Percentiles rank a stretch among this genome's conserved stretches.
Conservation (phyloP, 2,329 filamentous ascomycete species). For the Penicillium brasilianum region DNA sequence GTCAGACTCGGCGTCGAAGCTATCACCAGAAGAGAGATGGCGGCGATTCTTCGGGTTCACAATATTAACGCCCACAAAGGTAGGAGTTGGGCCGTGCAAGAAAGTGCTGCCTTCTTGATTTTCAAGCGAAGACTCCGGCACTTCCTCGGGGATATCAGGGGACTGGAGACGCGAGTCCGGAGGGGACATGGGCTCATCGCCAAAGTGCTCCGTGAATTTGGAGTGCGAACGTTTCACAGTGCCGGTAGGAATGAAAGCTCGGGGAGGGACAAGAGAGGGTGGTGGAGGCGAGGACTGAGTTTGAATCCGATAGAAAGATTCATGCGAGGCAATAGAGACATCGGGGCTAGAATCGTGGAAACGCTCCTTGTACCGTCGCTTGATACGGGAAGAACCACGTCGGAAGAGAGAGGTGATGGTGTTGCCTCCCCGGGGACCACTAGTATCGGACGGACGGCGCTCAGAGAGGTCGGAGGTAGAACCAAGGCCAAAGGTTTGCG, state of each 20-base stretch:
- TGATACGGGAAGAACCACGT: constrained; percentile 63
- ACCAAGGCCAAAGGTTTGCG: constrained; percentile 57
- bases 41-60: constrained; percentile 36
- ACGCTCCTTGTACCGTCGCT: constrained; percentile 58
- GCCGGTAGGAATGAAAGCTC: constrained; percentile 55
- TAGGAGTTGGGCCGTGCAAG: constrained; percentile 32
- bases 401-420: constrained; percentile 78
- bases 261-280: constrained; percentile 42
- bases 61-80: constrained; percentile 32
- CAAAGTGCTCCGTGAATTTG: constrained; percentile 89
- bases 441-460: constrained; percentile 62
- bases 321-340: constrained; percentile 90
- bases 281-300: constrained; percentile 53
- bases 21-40: constrained; percentile 45
- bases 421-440: constrained; percentile 47
- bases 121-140: constrained; percentile 28
- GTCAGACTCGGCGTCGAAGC: constrained; percentile 57
- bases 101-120: constrained; percentile 28
- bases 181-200: constrained; percentile 83
- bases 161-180: constrained; percentile 81
- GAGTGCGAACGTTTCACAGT: constrained; percentile 82
- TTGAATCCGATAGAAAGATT: constrained; percentile 72
- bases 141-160: constrained; percentile 63
- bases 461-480: constrained; percentile 59
- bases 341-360: constrained; percentile 67